These are phyloP conservation scores for Oenanthe javanica DNA, from an alignment of 140 eudicot species.

Conservation along the genomic window DNA sequence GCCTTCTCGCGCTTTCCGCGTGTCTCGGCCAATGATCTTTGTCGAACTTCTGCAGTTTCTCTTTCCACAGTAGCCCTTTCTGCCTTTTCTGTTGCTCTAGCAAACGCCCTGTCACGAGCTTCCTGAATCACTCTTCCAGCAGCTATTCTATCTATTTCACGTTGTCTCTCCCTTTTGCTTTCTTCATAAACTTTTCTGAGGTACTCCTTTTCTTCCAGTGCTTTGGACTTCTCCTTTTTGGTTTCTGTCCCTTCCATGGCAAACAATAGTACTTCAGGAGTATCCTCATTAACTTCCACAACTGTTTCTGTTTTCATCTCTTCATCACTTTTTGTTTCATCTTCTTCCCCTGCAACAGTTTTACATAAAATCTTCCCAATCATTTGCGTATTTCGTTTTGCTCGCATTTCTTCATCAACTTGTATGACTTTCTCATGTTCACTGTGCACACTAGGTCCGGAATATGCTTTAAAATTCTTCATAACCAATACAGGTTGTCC, in stretches of 20 bases:
- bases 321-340: constrained; percentile 8
- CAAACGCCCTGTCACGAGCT: constrained; percentile 91
- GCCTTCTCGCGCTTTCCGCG: constrained; percentile 53
- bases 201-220: constrained; percentile 24
- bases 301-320: constrained; percentile 5
- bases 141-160: constrained; percentile 57
- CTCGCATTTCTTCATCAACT: constrained; percentile 13
- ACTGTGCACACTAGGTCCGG: background rate
- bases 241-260: constrained; percentile 21
- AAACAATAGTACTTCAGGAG: background rate
- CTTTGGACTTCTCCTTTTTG: constrained; percentile 25
- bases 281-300: constrained; percentile 18
- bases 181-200: constrained; percentile 35
- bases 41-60: constrained; percentile 66
- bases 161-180: constrained; percentile 49
- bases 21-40: constrained; percentile 56
- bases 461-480: background rate
- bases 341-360: constrained; percentile 14
- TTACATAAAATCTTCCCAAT: constrained; percentile 5
- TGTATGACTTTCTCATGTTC: constrained; percentile 14
- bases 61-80: constrained; percentile 73
- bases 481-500: constrained; percentile 18
- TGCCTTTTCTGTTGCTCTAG: constrained; percentile 48
- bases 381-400: background rate
- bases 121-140: constrained; percentile 89